Conservation (phyloP, 345 rosid species). For the Erucastrum elatum region DNA sequence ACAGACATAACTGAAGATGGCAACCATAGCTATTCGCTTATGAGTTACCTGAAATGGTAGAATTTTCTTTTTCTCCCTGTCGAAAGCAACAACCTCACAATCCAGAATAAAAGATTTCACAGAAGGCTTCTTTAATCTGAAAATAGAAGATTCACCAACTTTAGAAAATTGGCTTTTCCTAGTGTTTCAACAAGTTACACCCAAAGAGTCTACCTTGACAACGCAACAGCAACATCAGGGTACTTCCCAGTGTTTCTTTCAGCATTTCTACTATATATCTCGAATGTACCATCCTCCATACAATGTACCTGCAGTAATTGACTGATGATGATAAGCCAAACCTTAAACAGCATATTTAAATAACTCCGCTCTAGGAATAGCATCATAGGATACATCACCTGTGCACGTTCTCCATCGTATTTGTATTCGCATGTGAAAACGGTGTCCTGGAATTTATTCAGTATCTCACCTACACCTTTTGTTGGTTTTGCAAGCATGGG, state of each 20-base stretch:
- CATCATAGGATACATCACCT: conserved; percentile 48
- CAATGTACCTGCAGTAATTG: conserved; percentile 66
- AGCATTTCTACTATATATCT: conserved; percentile 95
- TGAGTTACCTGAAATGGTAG: conserved; percentile 88
- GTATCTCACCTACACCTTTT: conserved; percentile 78
- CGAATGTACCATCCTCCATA: conserved; percentile 80
- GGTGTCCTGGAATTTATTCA: conserved; percentile 77
- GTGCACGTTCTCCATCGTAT: conserved; percentile 98
- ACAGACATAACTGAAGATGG: background rate
- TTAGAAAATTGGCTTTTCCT: conserved; percentile 20
- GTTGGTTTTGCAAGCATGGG: conserved; percentile 98
- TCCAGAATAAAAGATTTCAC: conserved; percentile 84
- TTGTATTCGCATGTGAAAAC: conserved; percentile 88
- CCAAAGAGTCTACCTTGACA: conserved; percentile 57
- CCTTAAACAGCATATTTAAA: conserved; percentile 1
- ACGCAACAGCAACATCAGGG: conserved; percentile 78
- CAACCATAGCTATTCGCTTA: conserved; percentile 15
- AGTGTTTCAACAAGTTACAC: conserved; percentile 10
- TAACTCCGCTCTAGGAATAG: background rate
- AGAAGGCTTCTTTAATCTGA: conserved; percentile 74
- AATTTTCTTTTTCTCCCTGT: conserved; percentile 70
- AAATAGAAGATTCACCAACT: conserved; percentile 24
- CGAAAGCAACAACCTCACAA: conserved; percentile 90
- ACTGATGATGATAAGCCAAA: conserved; percentile 5
- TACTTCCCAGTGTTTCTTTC: conserved; percentile 88